Evolutionary conservation across 2,329 filamentous ascomycete species (phyloP).

Genomic region (Pyrenochaeta sp.): DNA sequence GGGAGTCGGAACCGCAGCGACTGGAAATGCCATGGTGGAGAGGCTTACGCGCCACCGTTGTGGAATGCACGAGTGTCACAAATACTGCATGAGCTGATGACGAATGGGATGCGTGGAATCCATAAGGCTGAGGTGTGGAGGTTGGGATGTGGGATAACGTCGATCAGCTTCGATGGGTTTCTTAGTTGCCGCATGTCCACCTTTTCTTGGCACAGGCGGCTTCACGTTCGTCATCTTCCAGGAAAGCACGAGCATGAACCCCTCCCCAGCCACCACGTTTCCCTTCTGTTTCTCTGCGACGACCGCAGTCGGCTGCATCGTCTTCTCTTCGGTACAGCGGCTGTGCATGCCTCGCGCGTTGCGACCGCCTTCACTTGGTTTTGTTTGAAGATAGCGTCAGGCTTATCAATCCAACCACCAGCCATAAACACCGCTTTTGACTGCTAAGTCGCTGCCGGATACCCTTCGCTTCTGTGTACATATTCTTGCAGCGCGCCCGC

Average conservation of each 20-base stretch:
- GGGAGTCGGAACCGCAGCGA: not conserved
- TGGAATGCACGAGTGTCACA: not conserved
- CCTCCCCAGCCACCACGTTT: slow-evolving; percentile 27
- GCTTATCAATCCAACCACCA: slow-evolving; percentile 17
- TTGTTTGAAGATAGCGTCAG: not conserved
- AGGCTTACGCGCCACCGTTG: not conserved
- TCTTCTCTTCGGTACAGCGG: slow-evolving; percentile 10
- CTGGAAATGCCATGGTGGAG: not conserved
- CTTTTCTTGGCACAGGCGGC: slow-evolving; percentile 12
- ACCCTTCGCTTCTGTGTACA: slow-evolving; percentile 29
- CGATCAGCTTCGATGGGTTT: slow-evolving; percentile 37
- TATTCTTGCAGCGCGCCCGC: slow-evolving; percentile 31
- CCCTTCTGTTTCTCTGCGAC: slow-evolving; percentile 20
- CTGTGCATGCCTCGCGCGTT: slow-evolving; percentile 20
- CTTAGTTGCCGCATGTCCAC: slow-evolving; percentile 21
- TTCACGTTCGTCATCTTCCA: slow-evolving; percentile 23
- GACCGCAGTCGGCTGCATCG: slow-evolving; percentile 13
- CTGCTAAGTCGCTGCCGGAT: slow-evolving; percentile 11
- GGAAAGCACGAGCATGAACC: slow-evolving; percentile 19
- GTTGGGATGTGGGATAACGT: slow-evolving; percentile 9
- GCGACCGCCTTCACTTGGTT: slow-evolving; percentile 7
- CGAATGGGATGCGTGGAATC: not conserved
- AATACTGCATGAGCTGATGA: not conserved
- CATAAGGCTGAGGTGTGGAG: slow-evolving; percentile 26
- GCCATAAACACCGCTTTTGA: slow-evolving; percentile 7